Conservation (phyloP, 768 basidiomycete species). For the Megacollybia marginata region DNA sequence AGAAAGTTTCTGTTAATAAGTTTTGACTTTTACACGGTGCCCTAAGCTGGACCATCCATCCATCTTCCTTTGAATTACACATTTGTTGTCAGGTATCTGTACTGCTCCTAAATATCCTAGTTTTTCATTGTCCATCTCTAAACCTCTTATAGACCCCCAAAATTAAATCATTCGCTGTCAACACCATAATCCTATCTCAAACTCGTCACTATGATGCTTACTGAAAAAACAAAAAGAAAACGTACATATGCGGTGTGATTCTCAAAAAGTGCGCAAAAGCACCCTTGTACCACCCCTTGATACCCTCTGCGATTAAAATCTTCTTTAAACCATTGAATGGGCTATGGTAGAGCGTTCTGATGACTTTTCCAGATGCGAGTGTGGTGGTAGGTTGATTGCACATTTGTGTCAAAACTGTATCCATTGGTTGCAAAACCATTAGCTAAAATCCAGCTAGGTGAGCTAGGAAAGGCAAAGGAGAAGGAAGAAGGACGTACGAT, state of each 20-base stretch:
- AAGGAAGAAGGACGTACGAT: conserved; percentile 51
- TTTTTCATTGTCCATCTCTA: too few relatives aligned
- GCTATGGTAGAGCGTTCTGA: conserved; percentile 79
- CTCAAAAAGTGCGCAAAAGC: conserved; percentile 79
- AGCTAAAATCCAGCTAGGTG: conserved; percentile 37
- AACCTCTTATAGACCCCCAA: conserved; percentile 54
- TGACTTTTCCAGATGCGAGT: conserved; percentile 61
- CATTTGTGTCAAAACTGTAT: conserved; percentile 85
- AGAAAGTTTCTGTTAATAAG: too few relatives aligned
- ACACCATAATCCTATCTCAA: conserved; percentile 69
- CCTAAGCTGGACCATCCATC: too few relatives aligned
- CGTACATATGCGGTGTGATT: conserved; percentile 88
- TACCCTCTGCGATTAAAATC: conserved; percentile 84
- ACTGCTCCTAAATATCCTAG: too few relatives aligned
- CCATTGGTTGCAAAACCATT: conserved; percentile 90
- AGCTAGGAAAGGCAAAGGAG: not conserved
- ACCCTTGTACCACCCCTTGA: conserved; percentile 94
- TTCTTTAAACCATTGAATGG: conserved; percentile 97
- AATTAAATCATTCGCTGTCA: conserved; percentile 83
- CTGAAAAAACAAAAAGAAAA: not conserved
- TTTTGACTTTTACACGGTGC: too few relatives aligned
- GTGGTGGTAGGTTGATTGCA: conserved; percentile 88
- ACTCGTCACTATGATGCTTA: conserved; percentile 1
- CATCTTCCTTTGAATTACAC: too few relatives aligned
- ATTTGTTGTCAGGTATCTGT: too few relatives aligned